phyloP scores from a whole-genome alignment of 306 rosid species.

The Notholithocarpus densiflorus region DNA sequence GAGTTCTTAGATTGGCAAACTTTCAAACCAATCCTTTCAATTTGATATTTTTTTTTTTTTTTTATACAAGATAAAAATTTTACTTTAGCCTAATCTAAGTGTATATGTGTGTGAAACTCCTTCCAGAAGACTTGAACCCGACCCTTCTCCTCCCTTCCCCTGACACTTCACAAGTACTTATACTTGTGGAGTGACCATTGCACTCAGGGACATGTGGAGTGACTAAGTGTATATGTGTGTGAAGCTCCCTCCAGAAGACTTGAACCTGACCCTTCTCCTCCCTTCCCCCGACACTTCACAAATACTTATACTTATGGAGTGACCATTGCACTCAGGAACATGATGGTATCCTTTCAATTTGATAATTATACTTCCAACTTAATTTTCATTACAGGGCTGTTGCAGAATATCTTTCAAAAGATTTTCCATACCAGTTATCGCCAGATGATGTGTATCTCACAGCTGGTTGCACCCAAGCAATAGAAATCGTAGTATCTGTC shows the following conservation, averaged over 20 bases:
- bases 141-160: rapidly evolving
- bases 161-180: too few relatives aligned
- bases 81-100: rapidly evolving
- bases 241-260: rapidly evolving
- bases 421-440: conserved; percentile 34
- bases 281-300: rapidly evolving
- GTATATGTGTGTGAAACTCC: rapidly evolving
- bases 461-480: conserved; percentile 62
- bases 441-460: conserved; percentile 44
- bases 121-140: rapidly evolving
- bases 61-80: too few relatives aligned
- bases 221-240: too few relatives aligned
- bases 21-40: too few relatives aligned
- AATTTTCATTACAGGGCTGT: conserved; percentile 38
- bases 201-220: rapidly evolving
- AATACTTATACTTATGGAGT: rapidly evolving
- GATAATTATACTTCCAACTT: background rate
- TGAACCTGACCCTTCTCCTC: rapidly evolving
- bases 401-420: conserved; percentile 36
- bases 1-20: too few relatives aligned
- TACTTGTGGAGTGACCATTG: rapidly evolving
- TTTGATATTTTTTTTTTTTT: too few relatives aligned
- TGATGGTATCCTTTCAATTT: background rate
- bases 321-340: rapidly evolving
- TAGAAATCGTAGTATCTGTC: conserved; percentile 47